A percentile compares a stretch with the other conserved stretches of the same genome.
Conservation (phyloP, 805 yeast species). For the Candida adriatica region DNA sequence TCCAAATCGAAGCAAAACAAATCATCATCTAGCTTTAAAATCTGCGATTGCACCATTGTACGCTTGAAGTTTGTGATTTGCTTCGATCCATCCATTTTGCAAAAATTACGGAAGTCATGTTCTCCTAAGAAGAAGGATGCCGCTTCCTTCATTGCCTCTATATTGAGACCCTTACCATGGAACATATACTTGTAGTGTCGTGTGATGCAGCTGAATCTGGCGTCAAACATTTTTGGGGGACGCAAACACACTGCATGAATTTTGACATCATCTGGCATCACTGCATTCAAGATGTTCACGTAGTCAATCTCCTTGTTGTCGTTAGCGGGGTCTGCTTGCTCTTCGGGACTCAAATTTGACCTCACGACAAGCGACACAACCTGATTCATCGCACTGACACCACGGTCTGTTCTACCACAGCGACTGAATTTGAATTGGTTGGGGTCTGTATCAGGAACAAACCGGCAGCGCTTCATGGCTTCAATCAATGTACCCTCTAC, state of each 20-base stretch:
- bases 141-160: constrained; percentile 63
- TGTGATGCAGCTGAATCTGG: constrained; percentile 82
- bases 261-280: constrained; percentile 75
- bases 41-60: constrained; percentile 46
- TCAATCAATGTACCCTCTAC: constrained; percentile 73
- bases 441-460: constrained; percentile 57
- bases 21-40: constrained; percentile 29
- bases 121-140: constrained; percentile 59
- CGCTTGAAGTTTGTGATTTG: constrained; percentile 80
- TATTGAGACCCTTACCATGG: constrained; percentile 44
- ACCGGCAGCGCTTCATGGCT: constrained; percentile 59
- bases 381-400: constrained; percentile 97
- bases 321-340: constrained; percentile 46
- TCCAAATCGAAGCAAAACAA: constrained; percentile 65
- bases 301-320: constrained; percentile 75
- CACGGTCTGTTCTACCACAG: constrained; percentile 93
- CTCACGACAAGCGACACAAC: constrained; percentile 78
- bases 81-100: constrained; percentile 90
- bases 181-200: constrained; percentile 87
- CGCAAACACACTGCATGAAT: constrained; percentile 76
- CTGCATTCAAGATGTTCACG: constrained; percentile 62
- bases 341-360: constrained; percentile 56
- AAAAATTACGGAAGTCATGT: constrained; percentile 90
- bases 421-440: constrained; percentile 68
- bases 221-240: constrained; percentile 81